These are phyloP conservation scores for Quercus berberidifolia DNA, from an alignment of 306 rosid species.

Conservation along the genomic window DNA sequence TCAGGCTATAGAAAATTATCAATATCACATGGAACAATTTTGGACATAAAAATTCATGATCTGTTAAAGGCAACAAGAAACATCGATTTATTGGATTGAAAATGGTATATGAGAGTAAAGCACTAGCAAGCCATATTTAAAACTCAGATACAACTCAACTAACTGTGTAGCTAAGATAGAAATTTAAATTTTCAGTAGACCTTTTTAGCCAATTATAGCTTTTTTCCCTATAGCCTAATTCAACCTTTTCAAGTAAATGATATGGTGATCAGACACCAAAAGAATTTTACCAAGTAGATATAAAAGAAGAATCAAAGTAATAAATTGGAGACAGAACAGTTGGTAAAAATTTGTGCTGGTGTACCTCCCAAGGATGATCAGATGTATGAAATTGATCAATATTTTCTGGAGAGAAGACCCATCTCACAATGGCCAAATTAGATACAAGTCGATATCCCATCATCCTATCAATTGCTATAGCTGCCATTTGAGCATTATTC, in stretches of 20 bases:
- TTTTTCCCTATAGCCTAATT: neutral
- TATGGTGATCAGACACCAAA: neutral
- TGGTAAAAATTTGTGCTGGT: neutral
- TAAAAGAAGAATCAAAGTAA: neutral
- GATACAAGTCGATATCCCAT: slow-evolving; percentile 96
- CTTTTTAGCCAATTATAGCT: neutral
- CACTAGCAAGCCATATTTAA: too few species aligned
- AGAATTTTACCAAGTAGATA: neutral
- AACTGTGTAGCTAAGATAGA: neutral
- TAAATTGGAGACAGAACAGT: slow-evolving; percentile 4
- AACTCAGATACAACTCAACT: neutral
- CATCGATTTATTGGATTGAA: neutral
- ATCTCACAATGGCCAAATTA: slow-evolving; percentile 89
- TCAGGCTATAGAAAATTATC: neutral
- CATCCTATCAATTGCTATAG: slow-evolving; percentile 96
- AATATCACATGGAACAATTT: neutral
- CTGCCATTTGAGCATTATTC: slow-evolving; percentile 92
- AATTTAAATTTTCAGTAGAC: too few species aligned
- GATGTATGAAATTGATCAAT: slow-evolving; percentile 80
- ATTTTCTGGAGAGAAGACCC: slow-evolving; percentile 90
- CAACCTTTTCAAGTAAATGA: neutral
- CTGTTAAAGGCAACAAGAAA: neutral
- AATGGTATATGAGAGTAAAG: neutral
- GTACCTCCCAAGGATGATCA: slow-evolving; percentile 98
- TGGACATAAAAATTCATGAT: neutral